phyloP scores from a whole-genome alignment of 2,329 filamentous ascomycete species.

The Epichloe glyceriae region DNA sequence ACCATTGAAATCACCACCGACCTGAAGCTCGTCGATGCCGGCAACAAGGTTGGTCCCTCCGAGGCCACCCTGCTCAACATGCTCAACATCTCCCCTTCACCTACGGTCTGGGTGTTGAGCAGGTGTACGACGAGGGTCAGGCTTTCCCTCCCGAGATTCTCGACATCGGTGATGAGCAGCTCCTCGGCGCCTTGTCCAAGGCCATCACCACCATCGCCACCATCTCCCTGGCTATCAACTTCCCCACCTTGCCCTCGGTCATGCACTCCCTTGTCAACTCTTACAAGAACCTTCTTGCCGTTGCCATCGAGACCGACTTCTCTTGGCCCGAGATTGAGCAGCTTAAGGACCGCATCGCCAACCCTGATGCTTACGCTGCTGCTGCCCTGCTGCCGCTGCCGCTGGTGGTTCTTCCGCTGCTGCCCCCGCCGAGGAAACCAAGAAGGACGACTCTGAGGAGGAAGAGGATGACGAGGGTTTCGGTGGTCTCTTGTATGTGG shows the following conservation, averaged over 20 bases:
- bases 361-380: conserved; percentile 90
- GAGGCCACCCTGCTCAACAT: conserved; percentile 99
- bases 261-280: conserved; percentile 93
- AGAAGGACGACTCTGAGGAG: conserved; percentile 55
- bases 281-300: conserved; percentile 93
- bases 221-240: conserved; percentile 85
- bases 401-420: conserved; percentile 30
- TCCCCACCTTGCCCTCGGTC: conserved; percentile 91
- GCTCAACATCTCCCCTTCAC: conserved; percentile 99
- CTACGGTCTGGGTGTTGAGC: conserved; percentile 91
- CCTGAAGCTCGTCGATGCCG: conserved; percentile 92
- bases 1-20: conserved; percentile 99
- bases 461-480: conserved; percentile 59
- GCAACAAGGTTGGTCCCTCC: conserved; percentile 91
- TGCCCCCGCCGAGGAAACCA: conserved; percentile 46
- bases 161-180: conserved; percentile 90
- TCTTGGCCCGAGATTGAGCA: conserved; percentile 92
- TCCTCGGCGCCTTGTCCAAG: conserved; percentile 67
- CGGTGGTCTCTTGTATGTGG: conserved; percentile 62
- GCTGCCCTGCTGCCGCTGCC: conserved; percentile 56
- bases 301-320: conserved; percentile 82
- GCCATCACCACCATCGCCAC: conserved; percentile 79
- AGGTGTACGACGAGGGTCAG: conserved; percentile 98
- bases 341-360: conserved; percentile 99
- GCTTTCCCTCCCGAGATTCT: conserved; percentile 74